A percentile compares a stretch with the other conserved stretches of the same genome.
phyloP scores from a whole-genome alignment of 2,329 filamentous ascomycete genomes.

The Diaporthe helianthi region DNA sequence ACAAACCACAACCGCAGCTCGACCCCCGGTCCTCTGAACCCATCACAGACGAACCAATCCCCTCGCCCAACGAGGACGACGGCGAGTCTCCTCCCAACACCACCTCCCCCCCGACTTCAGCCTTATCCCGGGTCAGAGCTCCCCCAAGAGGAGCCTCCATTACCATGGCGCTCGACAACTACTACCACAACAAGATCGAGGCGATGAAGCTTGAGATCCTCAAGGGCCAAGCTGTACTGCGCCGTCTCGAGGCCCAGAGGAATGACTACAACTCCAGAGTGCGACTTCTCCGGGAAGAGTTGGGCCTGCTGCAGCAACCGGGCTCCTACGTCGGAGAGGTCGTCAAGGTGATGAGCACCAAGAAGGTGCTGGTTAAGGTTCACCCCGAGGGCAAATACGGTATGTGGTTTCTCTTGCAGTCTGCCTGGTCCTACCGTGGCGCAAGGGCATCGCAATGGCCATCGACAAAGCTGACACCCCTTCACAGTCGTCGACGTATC shows the following conservation, averaged over 20 bases:
- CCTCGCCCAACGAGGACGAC: not conserved
- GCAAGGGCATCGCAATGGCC: not conserved
- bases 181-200: conserved; percentile 99
- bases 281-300: conserved; percentile 90
- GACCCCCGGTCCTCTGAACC: not conserved
- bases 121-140: conserved; percentile 19
- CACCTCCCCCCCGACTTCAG: conserved; percentile 25
- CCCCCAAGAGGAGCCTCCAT: conserved; percentile 33
- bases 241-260: conserved; percentile 93
- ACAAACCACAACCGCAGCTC: not conserved
- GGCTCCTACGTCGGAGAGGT: conserved; percentile 98
- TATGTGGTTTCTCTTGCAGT: conserved; percentile 51
- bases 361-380: conserved; percentile 98
- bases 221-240: conserved; percentile 93
- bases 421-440: not conserved
- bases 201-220: conserved; percentile 99
- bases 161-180: conserved; percentile 98
- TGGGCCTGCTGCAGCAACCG: conserved; percentile 93
- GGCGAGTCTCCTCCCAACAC: not conserved
- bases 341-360: conserved; percentile 99
- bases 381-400: conserved; percentile 99
- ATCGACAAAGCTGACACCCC: conserved; percentile 34
- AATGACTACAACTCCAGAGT: conserved; percentile 99
- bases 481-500: conserved; percentile 90
- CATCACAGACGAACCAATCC: not conserved